phyloP scores from a whole-genome alignment of 2,329 filamentous ascomycete species.

The Colletotrichum sansevieriae region DNA sequence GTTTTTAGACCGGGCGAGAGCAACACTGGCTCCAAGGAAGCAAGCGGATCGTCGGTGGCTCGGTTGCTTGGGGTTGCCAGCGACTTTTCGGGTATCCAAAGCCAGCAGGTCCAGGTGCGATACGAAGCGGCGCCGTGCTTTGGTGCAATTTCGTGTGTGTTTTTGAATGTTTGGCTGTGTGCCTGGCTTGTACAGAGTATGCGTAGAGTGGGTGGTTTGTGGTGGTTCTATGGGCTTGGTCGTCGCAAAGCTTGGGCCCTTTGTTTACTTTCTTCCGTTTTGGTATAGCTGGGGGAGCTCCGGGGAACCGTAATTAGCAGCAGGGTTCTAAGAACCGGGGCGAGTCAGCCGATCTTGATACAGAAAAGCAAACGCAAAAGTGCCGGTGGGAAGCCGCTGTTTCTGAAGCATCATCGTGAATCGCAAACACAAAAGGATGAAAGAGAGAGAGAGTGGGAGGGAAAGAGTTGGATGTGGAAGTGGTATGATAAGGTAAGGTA shows the following conservation, averaged over 20 bases:
- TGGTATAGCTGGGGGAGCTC: constrained; percentile 50
- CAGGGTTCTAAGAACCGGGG: constrained; percentile 39
- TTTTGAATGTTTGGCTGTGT: not conserved
- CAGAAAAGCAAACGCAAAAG: constrained; percentile 40
- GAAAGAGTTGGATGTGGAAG: constrained; percentile 14
- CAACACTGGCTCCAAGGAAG: constrained; percentile 34
- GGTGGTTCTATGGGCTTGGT: constrained; percentile 33
- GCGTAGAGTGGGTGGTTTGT: constrained; percentile 11
- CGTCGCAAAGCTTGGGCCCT: constrained; percentile 50
- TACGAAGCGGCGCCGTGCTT: constrained; percentile 7
- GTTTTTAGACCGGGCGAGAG: constrained; percentile 37
- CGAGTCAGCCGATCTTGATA: constrained; percentile 41
- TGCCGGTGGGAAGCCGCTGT: constrained; percentile 33
- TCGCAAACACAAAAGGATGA: constrained; percentile 21
- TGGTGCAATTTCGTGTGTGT: not conserved
- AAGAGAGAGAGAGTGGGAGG: constrained; percentile 1
- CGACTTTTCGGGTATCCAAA: constrained; percentile 29
- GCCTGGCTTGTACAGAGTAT: constrained; percentile 3
- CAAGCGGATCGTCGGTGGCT: constrained; percentile 34
- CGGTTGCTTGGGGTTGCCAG: constrained; percentile 32
- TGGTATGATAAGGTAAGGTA: constrained; percentile 22
- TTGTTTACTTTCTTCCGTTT: constrained; percentile 58
- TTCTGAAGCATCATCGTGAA: constrained; percentile 46
- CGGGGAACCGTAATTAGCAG: constrained; percentile 39
- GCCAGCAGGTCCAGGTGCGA: constrained; percentile 26